Base-by-base conservation (phyloP, 2,329 filamentous ascomycete genomes). In the Pyricularia pennisetigena region DNA sequence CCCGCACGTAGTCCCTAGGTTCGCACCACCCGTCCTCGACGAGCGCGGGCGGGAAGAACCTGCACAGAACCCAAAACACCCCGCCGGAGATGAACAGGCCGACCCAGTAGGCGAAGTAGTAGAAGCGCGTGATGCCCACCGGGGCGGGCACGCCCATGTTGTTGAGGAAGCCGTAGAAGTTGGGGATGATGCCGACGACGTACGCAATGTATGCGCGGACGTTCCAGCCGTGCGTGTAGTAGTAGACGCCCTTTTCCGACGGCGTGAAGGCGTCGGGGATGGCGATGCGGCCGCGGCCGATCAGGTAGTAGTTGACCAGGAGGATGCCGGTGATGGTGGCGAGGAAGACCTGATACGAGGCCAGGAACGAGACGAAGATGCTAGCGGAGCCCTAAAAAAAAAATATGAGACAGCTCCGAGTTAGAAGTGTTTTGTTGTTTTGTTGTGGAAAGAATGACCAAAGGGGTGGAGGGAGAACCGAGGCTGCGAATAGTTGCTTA, bases 51-150 rank as follows among this genome's bases (percentile, higher is more conserved):
- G 72, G 72, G 68, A 70, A 74, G 29, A 73, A 49, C 49, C 65
- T 69, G 68, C 71, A 71, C 0, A 68, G 30, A 1, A 62, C 23
- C 71, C 69, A 74, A 59, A 66, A 79, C 0, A 71, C 69, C 0
- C 69, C 64, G 24, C 75, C 74, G 8, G 73, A 73, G 12, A 87
- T 75, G 67, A 82, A 80, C 68, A 88, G 79, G 3, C 82, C 81
- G 6, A 86, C 83, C 71, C 82, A 81, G 68, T 82, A 84, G 0
- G 85, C 84, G 28, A 88, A 77, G 70, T 85, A 85, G 71, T 88
- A 88, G 74, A 87, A 86, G 20, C 75, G 72, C 0, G 74, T 75
- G 3, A 78, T 72, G 0, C 75, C 75, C 0, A 75, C 4, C 1
- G 79, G 78, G 0, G 76, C 77, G 0, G 65, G 3, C 4, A 81